These are phyloP conservation scores for Glomus cerebriforme DNA, from an alignment of 192 early-diverging fungal species.

Conservation along the genomic window DNA sequence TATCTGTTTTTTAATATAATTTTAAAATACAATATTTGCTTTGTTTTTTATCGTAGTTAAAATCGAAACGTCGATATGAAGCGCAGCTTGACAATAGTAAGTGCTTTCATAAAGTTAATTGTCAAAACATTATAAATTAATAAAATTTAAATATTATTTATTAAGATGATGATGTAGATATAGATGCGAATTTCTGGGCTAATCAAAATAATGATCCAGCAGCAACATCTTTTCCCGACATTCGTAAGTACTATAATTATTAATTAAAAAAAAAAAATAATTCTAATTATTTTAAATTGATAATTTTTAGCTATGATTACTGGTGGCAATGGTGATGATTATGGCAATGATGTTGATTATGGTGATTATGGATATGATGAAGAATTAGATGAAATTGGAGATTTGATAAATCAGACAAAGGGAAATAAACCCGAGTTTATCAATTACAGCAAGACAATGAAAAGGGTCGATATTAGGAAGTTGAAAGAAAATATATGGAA, in stretches of 20 bases:
- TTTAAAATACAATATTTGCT: neutral
- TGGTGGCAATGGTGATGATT: slow-evolving; percentile 18
- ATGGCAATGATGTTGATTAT: too few relatives aligned
- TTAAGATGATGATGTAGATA: neutral
- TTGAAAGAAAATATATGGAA: slow-evolving; percentile 98
- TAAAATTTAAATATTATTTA: neutral
- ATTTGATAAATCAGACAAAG: slow-evolving; percentile 60
- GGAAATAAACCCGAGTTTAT: slow-evolving; percentile 68
- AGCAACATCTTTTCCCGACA: neutral
- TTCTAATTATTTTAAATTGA: neutral
- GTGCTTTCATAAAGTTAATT: neutral
- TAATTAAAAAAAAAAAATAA: neutral
- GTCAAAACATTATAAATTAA: neutral
- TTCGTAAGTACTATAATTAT: neutral
- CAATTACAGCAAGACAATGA: slow-evolving; percentile 85
- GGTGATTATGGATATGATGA: slow-evolving; percentile 34
- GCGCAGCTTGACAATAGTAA: neutral
- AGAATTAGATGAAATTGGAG: slow-evolving; percentile 45
- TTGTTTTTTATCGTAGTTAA: neutral
- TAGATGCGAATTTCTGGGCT: slow-evolving; percentile 22
- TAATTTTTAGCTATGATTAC: neutral
- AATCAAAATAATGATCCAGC: neutral
- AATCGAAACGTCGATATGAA: neutral
- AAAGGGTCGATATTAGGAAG: slow-evolving; percentile 92
- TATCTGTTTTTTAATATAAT: neutral